Evolutionary conservation across 1,284 basidiomycete species (phyloP).

Genomic region (Cutaneotrichosporon dermatis): DNA sequence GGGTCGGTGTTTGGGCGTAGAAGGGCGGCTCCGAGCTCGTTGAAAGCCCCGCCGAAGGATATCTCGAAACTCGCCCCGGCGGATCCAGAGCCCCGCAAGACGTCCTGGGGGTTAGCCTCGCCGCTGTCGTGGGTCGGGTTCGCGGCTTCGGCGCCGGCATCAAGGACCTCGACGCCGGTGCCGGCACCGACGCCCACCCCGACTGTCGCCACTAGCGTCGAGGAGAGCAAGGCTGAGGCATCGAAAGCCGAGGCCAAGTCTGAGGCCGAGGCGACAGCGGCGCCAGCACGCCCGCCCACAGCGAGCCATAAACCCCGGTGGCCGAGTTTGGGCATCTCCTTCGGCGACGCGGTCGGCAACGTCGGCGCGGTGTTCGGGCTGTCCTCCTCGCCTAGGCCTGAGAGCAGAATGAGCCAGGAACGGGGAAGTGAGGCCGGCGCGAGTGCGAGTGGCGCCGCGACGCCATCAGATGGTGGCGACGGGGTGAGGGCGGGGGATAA

Average conservation of each 20-base stretch:
- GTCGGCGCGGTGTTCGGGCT: constrained; percentile 34
- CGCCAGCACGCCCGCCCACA: neutral
- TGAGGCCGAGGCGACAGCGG: neutral
- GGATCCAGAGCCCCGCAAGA: constrained; percentile 17
- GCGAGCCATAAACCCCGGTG: constrained; percentile 13
- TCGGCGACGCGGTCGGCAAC: constrained; percentile 32
- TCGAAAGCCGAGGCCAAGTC: no score
- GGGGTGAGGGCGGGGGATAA: neutral
- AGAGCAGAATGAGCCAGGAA: constrained; percentile 1
- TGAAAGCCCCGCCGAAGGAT: neutral
- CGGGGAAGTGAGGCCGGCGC: neutral
- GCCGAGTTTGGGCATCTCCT: constrained; percentile 14
- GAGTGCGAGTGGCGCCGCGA: neutral
- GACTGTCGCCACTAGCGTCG: neutral
- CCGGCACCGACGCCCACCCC: neutral
- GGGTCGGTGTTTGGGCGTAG: constrained; percentile 25
- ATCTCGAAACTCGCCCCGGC: neutral
- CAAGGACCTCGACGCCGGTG: constrained; percentile 1
- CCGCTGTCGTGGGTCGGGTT: constrained; percentile 15
- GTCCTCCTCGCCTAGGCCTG: constrained; percentile 1
- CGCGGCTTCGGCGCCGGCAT: neutral
- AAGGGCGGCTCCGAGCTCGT: neutral
- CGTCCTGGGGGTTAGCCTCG: constrained; percentile 21
- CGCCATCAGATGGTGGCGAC: neutral
- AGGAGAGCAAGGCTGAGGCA: neutral